Evolutionary conservation across 352 stramenopile species (phyloP), one percentile per base, ranked within the genome.

Genomic region (Globisporangium mamillatum): DNA sequence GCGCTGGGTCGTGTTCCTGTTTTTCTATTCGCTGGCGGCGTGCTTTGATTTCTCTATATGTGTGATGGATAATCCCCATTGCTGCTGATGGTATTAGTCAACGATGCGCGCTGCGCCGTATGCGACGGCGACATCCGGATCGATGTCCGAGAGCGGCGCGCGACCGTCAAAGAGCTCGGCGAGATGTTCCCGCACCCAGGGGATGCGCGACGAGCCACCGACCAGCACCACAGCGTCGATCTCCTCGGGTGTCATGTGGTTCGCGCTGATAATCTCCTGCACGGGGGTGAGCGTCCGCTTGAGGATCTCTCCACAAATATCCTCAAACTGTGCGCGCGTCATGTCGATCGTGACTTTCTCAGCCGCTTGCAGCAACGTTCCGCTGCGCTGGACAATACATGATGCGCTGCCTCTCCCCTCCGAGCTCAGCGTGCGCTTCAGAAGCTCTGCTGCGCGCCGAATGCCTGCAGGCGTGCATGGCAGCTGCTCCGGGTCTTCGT

Each of bases 151-250:
- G 25, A 85, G 79, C 7, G 84, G 82, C 46, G 68, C 53, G 4
- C 78, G 70, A 7, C 77, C 79, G 1, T 77, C 70, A 55, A 92
- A 92, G 55, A 88, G 75, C 38, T 73, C 61, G 0, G 75, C 73
- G 20, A 92, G 73, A 22, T 71, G 60, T 29, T 67, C 25, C 36
- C 72, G 82, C 12, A 92, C 78, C 81, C 82, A 91, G 1, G 96
- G 97, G 44, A 99, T 99, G 12, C 96, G 88, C 1, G 97, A 99
- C 6, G 94, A 98, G 27, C 97, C 96, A 53, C 95, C 96, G 22
- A 92, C 96, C 22, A 99, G 79, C 52, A 99, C 97, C 22, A 99
- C 85, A 76, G 99, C 91, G 70, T 99, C 90, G 5, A 97, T 81
- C 24, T 98, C 83, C 10, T 58, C 74, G 63, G 92, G 88, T 34